Evolutionary conservation across 2,329 filamentous ascomycete genomes (phyloP).

Genomic region (Lecanoromycetidae sp.): DNA sequence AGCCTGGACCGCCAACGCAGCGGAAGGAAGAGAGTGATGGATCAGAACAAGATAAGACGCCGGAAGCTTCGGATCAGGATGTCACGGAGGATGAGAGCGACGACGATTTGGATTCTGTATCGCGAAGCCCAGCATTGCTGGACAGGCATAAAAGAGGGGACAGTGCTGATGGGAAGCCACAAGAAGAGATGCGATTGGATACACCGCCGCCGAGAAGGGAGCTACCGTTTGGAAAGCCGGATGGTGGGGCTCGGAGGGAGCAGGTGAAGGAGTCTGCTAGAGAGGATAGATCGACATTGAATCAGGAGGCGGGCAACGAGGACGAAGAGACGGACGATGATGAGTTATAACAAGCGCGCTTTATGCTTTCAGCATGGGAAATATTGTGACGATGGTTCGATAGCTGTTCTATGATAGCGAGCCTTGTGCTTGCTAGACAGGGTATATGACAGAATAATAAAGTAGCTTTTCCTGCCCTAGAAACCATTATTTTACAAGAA

Average conservation of each 20-base stretch:
- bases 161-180: background rate
- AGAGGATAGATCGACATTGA: background rate
- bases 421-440: background rate
- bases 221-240: slow-evolving; percentile 27
- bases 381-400: background rate
- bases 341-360: background rate
- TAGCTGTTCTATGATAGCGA: background rate
- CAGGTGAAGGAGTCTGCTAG: background rate
- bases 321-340: slow-evolving; percentile 16
- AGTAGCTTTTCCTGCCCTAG: too few relatives aligned
- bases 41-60: slow-evolving; percentile 4
- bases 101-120: background rate
- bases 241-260: background rate
- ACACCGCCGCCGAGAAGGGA: slow-evolving; percentile 31
- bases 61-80: slow-evolving; percentile 14
- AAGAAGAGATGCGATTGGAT: slow-evolving; percentile 4
- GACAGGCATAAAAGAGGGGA: background rate
- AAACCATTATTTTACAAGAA: background rate
- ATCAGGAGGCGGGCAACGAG: slow-evolving; percentile 4
- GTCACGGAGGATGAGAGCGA: slow-evolving; percentile 17
- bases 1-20: background rate
- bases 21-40: slow-evolving; percentile 20
- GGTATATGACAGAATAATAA: too few relatives aligned
- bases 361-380: too few relatives aligned
- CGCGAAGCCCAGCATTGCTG: background rate